These are phyloP conservation scores for Venturia aucupariae DNA, from an alignment of 2,329 filamentous ascomycete species.

Conservation along the genomic window DNA sequence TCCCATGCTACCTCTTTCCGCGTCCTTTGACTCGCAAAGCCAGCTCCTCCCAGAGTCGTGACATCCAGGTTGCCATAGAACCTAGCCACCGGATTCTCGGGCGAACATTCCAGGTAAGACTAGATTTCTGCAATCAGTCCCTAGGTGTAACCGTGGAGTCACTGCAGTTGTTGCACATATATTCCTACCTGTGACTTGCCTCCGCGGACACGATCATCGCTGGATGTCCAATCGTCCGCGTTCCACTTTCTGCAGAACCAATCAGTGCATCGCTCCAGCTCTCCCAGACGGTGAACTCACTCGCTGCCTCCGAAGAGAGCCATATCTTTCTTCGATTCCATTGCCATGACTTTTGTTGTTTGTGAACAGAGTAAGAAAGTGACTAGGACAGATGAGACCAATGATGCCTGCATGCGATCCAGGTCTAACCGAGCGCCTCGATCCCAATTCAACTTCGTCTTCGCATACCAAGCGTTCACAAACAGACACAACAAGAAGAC, in stretches of 20 bases:
- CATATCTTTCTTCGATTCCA: background rate
- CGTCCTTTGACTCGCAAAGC: constrained; percentile 72
- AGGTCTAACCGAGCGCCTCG: constrained; percentile 2
- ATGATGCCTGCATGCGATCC: constrained; percentile 3
- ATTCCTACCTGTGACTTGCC: constrained; percentile 57
- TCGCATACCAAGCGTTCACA: constrained; percentile 1
- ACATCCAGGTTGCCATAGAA: constrained; percentile 67
- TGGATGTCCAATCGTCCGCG: constrained; percentile 53
- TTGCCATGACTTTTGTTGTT: constrained; percentile 7
- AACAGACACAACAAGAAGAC: background rate
- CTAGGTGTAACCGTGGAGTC: constrained; percentile 20
- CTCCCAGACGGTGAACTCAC: background rate
- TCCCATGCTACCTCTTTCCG: constrained; percentile 47
- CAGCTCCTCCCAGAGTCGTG: constrained; percentile 65
- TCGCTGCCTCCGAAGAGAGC: constrained; percentile 7
- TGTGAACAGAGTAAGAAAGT: background rate
- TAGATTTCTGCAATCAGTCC: constrained; percentile 16
- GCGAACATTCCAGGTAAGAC: constrained; percentile 40
- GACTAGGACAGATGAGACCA: constrained; percentile 1
- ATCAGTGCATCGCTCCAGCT: background rate
- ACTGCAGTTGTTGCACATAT: constrained; percentile 20
- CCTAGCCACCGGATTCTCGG: constrained; percentile 29
- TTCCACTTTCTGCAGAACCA: constrained; percentile 38
- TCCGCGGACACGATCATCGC: constrained; percentile 69
- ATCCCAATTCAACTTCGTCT: background rate